Evolutionary conservation across 257 asterid genomes (phyloP).

Genomic region (Lycium ferocissimum): DNA sequence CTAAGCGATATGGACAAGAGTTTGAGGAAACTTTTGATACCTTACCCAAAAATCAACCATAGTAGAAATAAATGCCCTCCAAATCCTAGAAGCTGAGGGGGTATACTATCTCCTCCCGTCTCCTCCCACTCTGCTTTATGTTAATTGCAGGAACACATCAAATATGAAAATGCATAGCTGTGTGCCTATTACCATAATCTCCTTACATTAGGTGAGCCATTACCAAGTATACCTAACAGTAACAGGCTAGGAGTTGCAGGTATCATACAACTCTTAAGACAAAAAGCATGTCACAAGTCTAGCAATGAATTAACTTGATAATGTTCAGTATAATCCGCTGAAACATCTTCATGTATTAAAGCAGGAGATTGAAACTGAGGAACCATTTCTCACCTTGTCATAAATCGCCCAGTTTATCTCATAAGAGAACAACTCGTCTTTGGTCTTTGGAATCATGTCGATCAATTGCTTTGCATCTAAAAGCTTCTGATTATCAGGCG

Average conservation of each 20-base stretch:
- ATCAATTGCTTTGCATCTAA: constrained; percentile 95
- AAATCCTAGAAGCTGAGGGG: background rate
- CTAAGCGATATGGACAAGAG: background rate
- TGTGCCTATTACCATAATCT: background rate
- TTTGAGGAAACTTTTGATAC: background rate
- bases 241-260: background rate
- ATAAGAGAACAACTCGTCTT: constrained; percentile 88
- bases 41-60: background rate
- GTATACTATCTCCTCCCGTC: background rate
- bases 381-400: constrained; percentile 70
- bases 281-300: background rate
- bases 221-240: background rate
- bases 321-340: background rate
- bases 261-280: background rate
- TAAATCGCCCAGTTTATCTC: constrained; percentile 85
- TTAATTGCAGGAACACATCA: background rate
- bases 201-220: background rate
- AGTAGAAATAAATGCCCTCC: background rate
- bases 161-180: constrained; percentile 12
- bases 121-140: constrained; percentile 19
- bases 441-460: constrained; percentile 96
- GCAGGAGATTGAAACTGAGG: constrained; percentile 20
- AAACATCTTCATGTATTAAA: background rate
- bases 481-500: constrained; percentile 81
- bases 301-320: constrained; percentile 6